Base-by-base conservation (phyloP, 2,329 filamentous ascomycete genomes). In the Clonostachys rosea region DNA sequence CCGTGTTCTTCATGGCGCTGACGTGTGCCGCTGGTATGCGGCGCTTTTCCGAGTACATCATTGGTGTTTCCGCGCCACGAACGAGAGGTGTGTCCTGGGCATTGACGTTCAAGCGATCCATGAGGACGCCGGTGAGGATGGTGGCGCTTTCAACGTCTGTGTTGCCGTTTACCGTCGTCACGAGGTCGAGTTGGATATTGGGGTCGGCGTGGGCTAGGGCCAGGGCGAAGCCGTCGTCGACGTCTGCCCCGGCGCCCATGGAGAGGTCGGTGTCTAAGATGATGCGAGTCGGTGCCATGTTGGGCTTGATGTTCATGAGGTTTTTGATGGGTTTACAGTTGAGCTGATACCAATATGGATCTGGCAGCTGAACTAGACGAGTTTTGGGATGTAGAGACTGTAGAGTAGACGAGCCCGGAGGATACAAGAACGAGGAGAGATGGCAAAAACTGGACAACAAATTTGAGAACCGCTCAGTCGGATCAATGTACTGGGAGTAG, bases 161-260 rank as follows among this genome's bases (percentile, higher is more conserved):
- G 95, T 96, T 54, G 89, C 96, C 17, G 91, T 91, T 16, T 86
- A 86, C 17, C 77, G 96, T 40, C 82, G 87, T 9, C 78, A 95
- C 40, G 89, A 88, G 2, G 86, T 92, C 10, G 89, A 95, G 63
- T 67, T 95, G 16, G 70, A 81, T 41, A 75, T 76, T 20, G 75
- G 76, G 54, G 24, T 50, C 48, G 36, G 48, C 48, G 64, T 68
- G n/a, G 72, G 79, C 5, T 52, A 62, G 2, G 63, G 64, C 5
- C 57, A 69, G 2, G 59, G 68, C 1, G 81, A 85, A 48, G 78
- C 86, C 47, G 78, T 89, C 45, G 68, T 76, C 5, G 86, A 86
- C 62, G 86, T 95, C 55, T 69, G 81, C 50, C 72, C 80, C 44
- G 86, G 86, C 50, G 39, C 48, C 48, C 48, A 50, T 50, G 13